Evolutionary conservation across 2,329 filamentous ascomycete genomes (phyloP).

Genomic region (Amauroascus niger): DNA sequence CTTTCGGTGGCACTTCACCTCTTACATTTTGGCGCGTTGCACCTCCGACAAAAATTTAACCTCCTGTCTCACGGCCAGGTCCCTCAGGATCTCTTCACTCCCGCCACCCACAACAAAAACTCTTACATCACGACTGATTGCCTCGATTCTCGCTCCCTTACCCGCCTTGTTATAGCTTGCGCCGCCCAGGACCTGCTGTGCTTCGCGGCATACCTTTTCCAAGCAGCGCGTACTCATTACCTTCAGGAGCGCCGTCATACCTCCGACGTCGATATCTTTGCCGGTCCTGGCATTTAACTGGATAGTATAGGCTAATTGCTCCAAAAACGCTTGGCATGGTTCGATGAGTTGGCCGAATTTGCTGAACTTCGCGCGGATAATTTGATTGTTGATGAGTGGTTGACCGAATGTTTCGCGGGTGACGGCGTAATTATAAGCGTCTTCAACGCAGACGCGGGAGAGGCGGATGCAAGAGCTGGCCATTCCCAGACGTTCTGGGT

Average conservation of each 20-base stretch:
- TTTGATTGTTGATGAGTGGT: slow-evolving; percentile 48
- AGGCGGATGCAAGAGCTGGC: slow-evolving; percentile 54
- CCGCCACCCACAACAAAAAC: slow-evolving; percentile 38
- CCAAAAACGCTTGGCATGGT: slow-evolving; percentile 52
- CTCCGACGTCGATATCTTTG: slow-evolving; percentile 37
- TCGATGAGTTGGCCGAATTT: slow-evolving; percentile 52
- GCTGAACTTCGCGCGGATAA: slow-evolving; percentile 52
- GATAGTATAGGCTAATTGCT: slow-evolving; percentile 51
- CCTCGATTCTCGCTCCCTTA: slow-evolving; percentile 44
- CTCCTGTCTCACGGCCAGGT: slow-evolving; percentile 24
- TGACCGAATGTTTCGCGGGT: slow-evolving; percentile 56
- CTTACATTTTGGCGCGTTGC: slow-evolving; percentile 2
- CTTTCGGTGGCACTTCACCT: no score
- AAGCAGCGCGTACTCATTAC: slow-evolving; percentile 45
- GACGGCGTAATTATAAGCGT: slow-evolving; percentile 54
- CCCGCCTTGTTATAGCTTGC: slow-evolving; percentile 44
- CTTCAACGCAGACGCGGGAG: slow-evolving; percentile 49
- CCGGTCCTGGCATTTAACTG: slow-evolving; percentile 36
- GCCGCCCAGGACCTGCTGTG: slow-evolving; percentile 48
- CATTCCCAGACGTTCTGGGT: slow-evolving; percentile 62
- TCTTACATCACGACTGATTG: slow-evolving; percentile 45
- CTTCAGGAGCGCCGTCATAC: slow-evolving; percentile 45
- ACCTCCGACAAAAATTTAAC: slow-evolving; percentile 16
- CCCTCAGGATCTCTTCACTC: slow-evolving; percentile 35
- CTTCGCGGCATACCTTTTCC: slow-evolving; percentile 46